Evolutionary conservation across 2,329 filamentous ascomycete species (phyloP), one percentile per base, ranked within the genome.

Genomic region (Furcasterigmium sp.): DNA sequence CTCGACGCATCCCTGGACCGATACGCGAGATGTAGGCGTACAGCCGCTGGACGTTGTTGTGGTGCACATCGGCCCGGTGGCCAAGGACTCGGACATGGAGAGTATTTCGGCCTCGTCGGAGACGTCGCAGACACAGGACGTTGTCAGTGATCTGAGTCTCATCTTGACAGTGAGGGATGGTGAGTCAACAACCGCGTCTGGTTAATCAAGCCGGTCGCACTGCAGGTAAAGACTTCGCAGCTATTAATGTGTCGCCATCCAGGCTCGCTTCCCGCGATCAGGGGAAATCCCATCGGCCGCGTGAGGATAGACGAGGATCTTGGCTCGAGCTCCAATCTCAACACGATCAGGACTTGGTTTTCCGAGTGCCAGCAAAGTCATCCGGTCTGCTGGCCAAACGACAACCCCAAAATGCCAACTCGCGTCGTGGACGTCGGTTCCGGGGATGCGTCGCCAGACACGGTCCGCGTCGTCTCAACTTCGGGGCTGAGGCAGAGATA

Each of bases 401-500:
- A 32, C 3, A 14, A 19, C 0, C 44, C 30, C 6, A 29, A 46
- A 13, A 40, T 46, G 7, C 23, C 23, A 11, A 26, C 23, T 26
- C 23, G 23, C 7, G 23, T 26, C 23, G 23, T 26, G 7, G 23
- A 26, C 23, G 23, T 26, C 23, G 23, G 23, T 7, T 11, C 11
- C 7, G 23, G 23, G 7, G 23, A 26, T 11, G 23, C 7, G 23
- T 7, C 23, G 23, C 11, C 23, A 11, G 23, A 26, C 23, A 26
- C 23, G 7, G 23, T 26, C 23, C 23, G 23, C 23, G 11, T 26
- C 23, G 11, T 35, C 5, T n/a, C 17, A 15, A 9, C 9, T 10
- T 17, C 32, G 3, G 32, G 15, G 8, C n/a, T 18, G n/a, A 18
- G n/a, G 8, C n/a, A 35, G 11, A 17, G 18, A 18, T 51, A 53